These are phyloP conservation scores for Lycium barbarum DNA, from an alignment of 257 asterid genomes.

Conservation along the genomic window DNA sequence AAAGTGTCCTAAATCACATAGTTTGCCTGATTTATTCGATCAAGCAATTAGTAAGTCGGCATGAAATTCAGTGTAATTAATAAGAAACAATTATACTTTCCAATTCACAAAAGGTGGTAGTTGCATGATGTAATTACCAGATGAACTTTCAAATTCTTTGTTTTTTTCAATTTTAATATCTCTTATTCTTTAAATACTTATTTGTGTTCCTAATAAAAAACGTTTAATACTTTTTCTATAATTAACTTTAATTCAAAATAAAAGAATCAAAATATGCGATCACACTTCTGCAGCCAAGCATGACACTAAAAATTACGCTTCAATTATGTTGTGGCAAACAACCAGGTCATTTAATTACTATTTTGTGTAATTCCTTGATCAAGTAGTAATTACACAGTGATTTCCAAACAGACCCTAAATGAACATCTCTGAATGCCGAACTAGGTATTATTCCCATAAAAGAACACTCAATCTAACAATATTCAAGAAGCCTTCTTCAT, in stretches of 20 bases:
- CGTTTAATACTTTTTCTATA: neutral
- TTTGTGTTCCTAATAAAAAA: neutral
- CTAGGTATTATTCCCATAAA: neutral
- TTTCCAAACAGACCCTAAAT: neutral
- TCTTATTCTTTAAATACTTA: neutral
- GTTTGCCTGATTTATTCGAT: neutral
- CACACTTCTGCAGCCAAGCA: neutral
- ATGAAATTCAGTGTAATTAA: too few relatives aligned
- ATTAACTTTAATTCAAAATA: neutral
- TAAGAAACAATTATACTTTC: neutral
- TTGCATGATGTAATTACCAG: neutral
- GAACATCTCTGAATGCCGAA: constrained; percentile 1
- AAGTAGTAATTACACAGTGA: neutral
- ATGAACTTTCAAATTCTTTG: neutral
- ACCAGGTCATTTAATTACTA: neutral
- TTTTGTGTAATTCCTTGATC: neutral
- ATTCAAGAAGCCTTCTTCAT: neutral
- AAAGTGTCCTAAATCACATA: neutral
- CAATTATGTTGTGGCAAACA: neutral
- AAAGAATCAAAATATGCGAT: neutral
- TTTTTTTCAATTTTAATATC: neutral
- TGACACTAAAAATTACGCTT: neutral
- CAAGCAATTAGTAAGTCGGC: neutral
- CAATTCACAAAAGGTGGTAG: neutral
- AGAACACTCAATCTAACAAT: neutral